Conservation (phyloP, 139 green algal species). For the Nannochloris sp. region DNA sequence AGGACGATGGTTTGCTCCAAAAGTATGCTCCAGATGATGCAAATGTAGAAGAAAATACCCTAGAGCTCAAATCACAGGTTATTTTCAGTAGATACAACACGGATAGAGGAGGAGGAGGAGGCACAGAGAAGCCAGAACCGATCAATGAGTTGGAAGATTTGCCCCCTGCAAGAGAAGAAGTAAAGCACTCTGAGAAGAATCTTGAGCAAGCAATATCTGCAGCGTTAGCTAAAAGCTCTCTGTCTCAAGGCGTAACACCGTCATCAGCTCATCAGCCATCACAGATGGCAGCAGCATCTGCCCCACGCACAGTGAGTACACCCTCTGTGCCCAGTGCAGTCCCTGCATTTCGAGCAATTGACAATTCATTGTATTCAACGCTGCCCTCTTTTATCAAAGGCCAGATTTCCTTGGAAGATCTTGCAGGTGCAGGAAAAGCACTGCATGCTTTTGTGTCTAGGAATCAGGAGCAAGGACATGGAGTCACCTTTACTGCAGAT, state of each 20-base stretch:
- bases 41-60: slow-evolving; percentile 21
- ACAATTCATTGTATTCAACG: slow-evolving; percentile 1
- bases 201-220: slow-evolving; percentile 27
- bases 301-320: not conserved
- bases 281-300: too few relatives aligned
- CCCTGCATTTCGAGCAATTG: slow-evolving; percentile 7
- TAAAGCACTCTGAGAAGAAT: not conserved
- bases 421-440: slow-evolving; percentile 8
- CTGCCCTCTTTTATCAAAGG: slow-evolving; percentile 22
- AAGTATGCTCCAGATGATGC: not conserved
- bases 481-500: slow-evolving; percentile 11
- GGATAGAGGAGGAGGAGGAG: not conserved
- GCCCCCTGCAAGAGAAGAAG: not conserved
- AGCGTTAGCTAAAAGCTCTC: slow-evolving; percentile 2
- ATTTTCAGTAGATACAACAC: slow-evolving; percentile 1
- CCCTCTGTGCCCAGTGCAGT: slow-evolving; percentile 5
- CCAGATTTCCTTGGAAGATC: slow-evolving; percentile 16
- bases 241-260: not conserved
- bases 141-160: too few relatives aligned
- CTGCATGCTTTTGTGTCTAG: slow-evolving; percentile 3
- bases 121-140: not conserved
- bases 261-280: too few relatives aligned
- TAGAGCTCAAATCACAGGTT: slow-evolving; percentile 24
- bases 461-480: not conserved
- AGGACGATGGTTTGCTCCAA: not conserved